Evolutionary conservation across 2,329 filamentous ascomycete genomes (phyloP).

Genomic region (Emydomyces testavorans): DNA sequence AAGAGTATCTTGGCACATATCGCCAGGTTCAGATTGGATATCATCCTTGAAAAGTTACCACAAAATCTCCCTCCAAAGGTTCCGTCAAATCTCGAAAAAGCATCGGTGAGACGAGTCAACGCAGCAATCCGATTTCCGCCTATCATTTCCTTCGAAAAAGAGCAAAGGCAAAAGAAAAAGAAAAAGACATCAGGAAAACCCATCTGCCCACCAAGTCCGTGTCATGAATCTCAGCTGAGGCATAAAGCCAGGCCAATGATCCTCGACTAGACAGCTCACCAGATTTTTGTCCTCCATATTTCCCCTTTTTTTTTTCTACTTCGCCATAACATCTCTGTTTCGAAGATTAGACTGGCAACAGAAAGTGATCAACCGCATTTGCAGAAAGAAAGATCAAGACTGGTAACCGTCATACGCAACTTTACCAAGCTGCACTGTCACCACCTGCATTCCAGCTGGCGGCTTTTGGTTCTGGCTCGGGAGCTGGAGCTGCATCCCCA

Average conservation of each 20-base stretch:
- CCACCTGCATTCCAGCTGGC: slow-evolving; percentile 5
- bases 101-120: not conserved
- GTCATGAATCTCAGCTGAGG: not conserved
- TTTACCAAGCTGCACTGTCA: slow-evolving; percentile 7
- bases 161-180: not conserved
- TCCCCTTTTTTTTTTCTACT: not conserved
- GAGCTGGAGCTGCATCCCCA: slow-evolving; percentile 2
- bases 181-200: not conserved
- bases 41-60: not conserved
- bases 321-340: not conserved
- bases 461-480: slow-evolving; percentile 1
- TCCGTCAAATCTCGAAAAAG: not conserved
- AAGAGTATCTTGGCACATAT: no score
- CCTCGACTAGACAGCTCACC: not conserved
- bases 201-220: slow-evolving; percentile 1
- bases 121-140: not conserved
- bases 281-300: not conserved
- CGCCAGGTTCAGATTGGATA: no score
- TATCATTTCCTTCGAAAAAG: not conserved
- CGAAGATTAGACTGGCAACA: not conserved
- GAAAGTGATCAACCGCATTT: not conserved
- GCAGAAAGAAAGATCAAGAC: not conserved
- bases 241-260: not conserved
- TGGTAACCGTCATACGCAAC: not conserved
- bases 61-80: not conserved